Evolutionary conservation across 768 basidiomycete genomes (phyloP), one percentile per base, ranked within the genome.

Genomic region (Hypholoma sublateritium): DNA sequence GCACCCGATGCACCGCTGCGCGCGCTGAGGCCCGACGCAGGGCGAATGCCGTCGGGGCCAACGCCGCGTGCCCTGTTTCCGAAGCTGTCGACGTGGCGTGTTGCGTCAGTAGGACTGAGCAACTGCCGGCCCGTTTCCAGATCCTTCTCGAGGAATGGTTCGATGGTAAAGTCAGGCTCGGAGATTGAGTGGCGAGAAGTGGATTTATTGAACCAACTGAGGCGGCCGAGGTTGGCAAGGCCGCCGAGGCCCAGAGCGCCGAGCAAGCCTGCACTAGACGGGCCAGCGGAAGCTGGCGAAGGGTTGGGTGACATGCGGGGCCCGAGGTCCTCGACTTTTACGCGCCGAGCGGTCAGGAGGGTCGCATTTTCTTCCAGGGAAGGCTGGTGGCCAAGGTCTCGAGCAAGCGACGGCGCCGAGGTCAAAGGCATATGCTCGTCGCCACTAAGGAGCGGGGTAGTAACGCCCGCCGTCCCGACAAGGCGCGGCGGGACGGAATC

Each of bases 201-300:
- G 56, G 55, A 65, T 76, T 59, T 19, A 21, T 72, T 79, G 68
- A 89, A 86, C 86, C 87, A 88, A 60, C 84, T 86, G 57, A 77
- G 59, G 35, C 85, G 76, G 13, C 77, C 72, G 16, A 87, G 61
- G 53, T 73, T 75, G 2, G 79, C 77, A 2, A 85, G 68, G 0
- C 79, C 78, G 24, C 79, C 69, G 4, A 86, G 69, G 1, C 84
- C 81, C 2, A 85, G 70, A 41, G 73, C 70, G 24, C 65, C 66
- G 53, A 74, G 61, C 55, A 77, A 63, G 0, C 72, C 65, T 5
- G 48, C 56, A 43, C 63, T 63, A 1, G 44, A 43, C 25, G 61
- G 59, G 21, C 59, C 67, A 48, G 59, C 60, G 36, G 56, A 44
- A 11, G 49, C 35, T 35, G 36, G 55, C n/a, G 43, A 58, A 16